Evolutionary conservation across 371 early-diverging fungal genomes (phyloP).

Genomic region (Coemansia sp.): DNA sequence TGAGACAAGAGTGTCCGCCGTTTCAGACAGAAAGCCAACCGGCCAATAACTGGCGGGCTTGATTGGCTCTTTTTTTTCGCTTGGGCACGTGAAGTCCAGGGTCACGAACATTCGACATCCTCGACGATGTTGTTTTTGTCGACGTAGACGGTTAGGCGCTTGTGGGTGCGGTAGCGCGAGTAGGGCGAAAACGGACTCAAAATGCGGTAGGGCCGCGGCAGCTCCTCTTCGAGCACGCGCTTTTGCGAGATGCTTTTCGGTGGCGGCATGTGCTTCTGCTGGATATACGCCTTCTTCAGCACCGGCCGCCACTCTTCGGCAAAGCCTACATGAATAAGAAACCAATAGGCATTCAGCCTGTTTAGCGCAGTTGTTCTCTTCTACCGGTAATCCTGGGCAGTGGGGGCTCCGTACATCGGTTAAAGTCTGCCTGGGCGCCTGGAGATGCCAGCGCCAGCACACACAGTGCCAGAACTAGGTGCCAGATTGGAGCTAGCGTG

Average conservation of each 20-base stretch:
- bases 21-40: background rate
- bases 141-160: constrained; percentile 33
- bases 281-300: constrained; percentile 43
- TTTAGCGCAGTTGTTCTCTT: background rate
- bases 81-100: background rate
- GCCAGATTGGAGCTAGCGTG: background rate
- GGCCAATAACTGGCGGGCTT: constrained; percentile 4
- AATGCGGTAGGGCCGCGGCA: constrained; percentile 42
- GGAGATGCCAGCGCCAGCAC: constrained; percentile 7
- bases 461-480: background rate
- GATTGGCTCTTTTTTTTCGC: background rate
- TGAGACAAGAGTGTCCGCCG: background rate
- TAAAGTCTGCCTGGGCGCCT: constrained; percentile 17
- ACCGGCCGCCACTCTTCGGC: constrained; percentile 42
- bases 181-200: constrained; percentile 41
- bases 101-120: constrained; percentile 37
- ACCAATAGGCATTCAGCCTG: background rate
- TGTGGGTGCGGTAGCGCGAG: constrained; percentile 27
- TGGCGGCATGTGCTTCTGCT: constrained; percentile 33
- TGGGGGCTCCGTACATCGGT: constrained; percentile 17
- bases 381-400: too few relatives aligned
- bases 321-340: constrained; percentile 11
- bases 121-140: constrained; percentile 35
- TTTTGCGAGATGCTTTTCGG: constrained; percentile 35
- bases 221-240: constrained; percentile 39